Base-by-base conservation (phyloP, 495 filamentous ascomycete species). In the Neurospora intermedia region DNA sequence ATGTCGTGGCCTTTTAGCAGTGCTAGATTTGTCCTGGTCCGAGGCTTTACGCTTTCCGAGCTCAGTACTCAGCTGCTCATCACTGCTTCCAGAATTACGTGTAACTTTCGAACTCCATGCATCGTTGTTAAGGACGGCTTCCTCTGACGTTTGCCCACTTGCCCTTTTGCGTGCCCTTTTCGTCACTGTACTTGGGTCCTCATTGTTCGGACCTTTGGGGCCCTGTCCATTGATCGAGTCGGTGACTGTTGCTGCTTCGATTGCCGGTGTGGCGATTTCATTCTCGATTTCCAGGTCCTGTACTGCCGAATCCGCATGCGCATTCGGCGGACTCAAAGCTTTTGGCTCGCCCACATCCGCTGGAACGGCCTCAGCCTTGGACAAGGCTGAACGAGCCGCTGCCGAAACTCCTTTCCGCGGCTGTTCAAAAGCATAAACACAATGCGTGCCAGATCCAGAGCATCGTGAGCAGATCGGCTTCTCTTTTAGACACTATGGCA, bases 1-100 rank as follows among this genome's bases (percentile, higher is more conserved):
- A 6, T 69, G 66, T 66, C 74, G 79, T 27, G 43, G 54, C 72
- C 73, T 79, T 74, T 77, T 78, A 4, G 54, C 35, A 18, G 15
- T 40, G 27, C 6, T 23, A 6, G 74, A 6, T n/a, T 45, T 69
- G 35, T 13, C 69, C 27, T 73, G 69, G 6, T 46, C 59, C 20
- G 71, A 41, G 23, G 73, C 73, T 46, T 72, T 74, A 8, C 73
- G 70, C 70, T 74, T 74, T 39, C n/a, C 43, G 7, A 39, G 23
- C 13, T 38, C 69, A 9, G 62, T 69, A 31, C 35, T 35, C 54
- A 18, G 23, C 9, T 66, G 54, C 27, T 4, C 23, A 27, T 35
- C 27, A 16, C 54, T 66, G 54, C 54, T 66, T 66, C 3, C 54
- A 66, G 54, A 66, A 66, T 27, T 27, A 66, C 27, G 54, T 66